Evolutionary conservation across 2,329 filamentous ascomycete species (phyloP), one percentile per base, ranked within the genome.

Genomic region (Pyrenochaeta sp.): DNA sequence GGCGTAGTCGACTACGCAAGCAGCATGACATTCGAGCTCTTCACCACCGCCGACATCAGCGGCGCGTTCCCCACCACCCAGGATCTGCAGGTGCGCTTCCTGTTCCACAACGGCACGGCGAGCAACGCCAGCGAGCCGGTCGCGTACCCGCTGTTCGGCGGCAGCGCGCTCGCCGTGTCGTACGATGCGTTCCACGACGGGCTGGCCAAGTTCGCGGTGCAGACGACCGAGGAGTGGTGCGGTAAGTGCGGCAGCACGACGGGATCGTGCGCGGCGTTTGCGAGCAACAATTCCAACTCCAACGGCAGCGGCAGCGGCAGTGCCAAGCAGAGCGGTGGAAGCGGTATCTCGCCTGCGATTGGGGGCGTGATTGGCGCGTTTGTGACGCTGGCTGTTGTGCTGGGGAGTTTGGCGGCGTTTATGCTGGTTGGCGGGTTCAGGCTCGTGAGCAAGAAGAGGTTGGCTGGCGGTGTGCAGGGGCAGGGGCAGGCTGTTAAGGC

Each of bases 1-100:
- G 88, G 88, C 41, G 76, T 96, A 9, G 84, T 87, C n/a, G 86
- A 91, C 73, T 96, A 96, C 62, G 90, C 90, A 4, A 87, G 86
- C 3, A 84, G 84, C 53, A 90, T 96, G 82, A 79, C 79, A 5
- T 92, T 95, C 67, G 92, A 96, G 76, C 80, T 80, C 15, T 80
- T 84, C 58, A 85, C 82, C 27, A 38, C 50, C 1, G 47, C 48
- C 0, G 78, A 82, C 48, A 51, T 59, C 2, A 58, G 62, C 0
- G 58, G 61, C 3, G 62, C 61, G 0, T 78, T 80, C 58, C 78
- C 78, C 3, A 55, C 67, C 6, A 55, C 44, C 4, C 70, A 76
- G 0, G 81, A 86, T 3, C 70, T 85, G 26, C 76, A 75, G 43
- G 80, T 86, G 9, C 77, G 83, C 22, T 86, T 86, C 72, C 57